A percentile compares a stretch with the other conserved stretches of the same genome.
phyloP scores from a whole-genome alignment of 2,329 filamentous ascomycete genomes.

The Neonectria ditissima region DNA sequence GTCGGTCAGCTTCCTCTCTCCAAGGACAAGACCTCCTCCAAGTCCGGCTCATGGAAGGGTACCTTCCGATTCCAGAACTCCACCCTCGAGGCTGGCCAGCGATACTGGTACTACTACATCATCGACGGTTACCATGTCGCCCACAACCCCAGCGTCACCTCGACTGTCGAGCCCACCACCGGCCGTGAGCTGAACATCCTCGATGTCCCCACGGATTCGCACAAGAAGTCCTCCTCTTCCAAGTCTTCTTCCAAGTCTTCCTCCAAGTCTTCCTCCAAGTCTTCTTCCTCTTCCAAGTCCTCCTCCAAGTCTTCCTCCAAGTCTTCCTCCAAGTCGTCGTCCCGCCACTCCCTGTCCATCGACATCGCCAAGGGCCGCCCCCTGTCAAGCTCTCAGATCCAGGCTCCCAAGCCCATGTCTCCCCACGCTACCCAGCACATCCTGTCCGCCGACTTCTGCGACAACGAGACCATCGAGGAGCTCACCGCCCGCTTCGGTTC shows the following conservation, averaged over 20 bases:
- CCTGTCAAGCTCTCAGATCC: constrained; percentile 88
- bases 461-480: constrained; percentile 79
- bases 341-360: constrained; percentile 58
- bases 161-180: constrained; percentile 94
- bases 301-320: constrained; percentile 56
- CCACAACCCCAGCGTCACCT: constrained; percentile 91
- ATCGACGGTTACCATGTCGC: constrained; percentile 99
- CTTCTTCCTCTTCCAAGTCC: constrained; percentile 58
- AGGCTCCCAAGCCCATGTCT: constrained; percentile 88
- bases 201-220: constrained; percentile 76
- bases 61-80: constrained; percentile 94
- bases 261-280: constrained; percentile 53
- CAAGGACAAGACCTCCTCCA: constrained; percentile 84
- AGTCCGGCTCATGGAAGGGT: constrained; percentile 93
- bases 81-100: constrained; percentile 86
- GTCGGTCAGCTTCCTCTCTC: constrained; percentile 92
- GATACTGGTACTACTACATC: constrained; percentile 99
- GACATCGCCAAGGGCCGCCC: constrained; percentile 90
- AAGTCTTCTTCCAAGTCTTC: constrained; percentile 57
- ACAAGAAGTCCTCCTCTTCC: constrained; percentile 56
- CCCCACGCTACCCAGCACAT: constrained; percentile 90
- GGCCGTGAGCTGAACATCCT: constrained; percentile 98
- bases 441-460: constrained; percentile 82
- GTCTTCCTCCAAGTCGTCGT: constrained; percentile 58
- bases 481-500: constrained; percentile 80